These are phyloP conservation scores for Hymenoscyphus repandus DNA, from an alignment of 2,329 filamentous ascomycete species.

Conservation along the genomic window DNA sequence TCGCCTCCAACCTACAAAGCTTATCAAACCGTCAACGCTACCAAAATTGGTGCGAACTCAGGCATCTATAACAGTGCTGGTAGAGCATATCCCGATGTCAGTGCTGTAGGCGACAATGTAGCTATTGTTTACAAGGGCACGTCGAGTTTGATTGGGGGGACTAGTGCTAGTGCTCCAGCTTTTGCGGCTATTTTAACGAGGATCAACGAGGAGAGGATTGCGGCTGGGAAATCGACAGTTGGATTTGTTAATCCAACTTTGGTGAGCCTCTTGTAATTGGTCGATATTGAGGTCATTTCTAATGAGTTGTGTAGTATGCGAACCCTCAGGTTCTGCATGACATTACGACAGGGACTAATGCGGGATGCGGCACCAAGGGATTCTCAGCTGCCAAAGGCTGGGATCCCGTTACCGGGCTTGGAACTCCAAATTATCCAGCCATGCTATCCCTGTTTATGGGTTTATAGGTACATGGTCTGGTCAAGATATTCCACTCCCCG, in stretches of 20 bases:
- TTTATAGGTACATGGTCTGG: neutral
- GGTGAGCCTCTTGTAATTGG: conserved; percentile 2
- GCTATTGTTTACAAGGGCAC: conserved; percentile 20
- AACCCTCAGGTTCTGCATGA: conserved; percentile 22
- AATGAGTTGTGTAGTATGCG: conserved; percentile 13
- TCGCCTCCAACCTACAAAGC: conserved; percentile 22
- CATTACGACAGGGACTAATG: conserved; percentile 28
- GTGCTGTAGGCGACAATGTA: conserved; percentile 24
- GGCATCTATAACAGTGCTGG: conserved; percentile 24
- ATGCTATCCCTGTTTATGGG: conserved; percentile 21
- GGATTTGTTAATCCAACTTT: conserved; percentile 47
- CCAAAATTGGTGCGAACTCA: conserved; percentile 12
- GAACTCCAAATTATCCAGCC: conserved; percentile 22
- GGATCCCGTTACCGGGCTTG: conserved; percentile 32
- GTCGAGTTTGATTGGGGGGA: conserved; percentile 37
- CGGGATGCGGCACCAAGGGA: conserved; percentile 30
- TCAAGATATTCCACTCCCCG: too few species aligned
- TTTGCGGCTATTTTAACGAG: conserved; percentile 52
- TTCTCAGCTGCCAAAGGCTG: conserved; percentile 29
- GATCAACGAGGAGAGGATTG: conserved; percentile 55
- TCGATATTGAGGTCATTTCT: neutral
- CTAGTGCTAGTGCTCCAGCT: conserved; percentile 50
- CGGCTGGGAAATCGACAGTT: conserved; percentile 38
- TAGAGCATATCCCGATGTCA: conserved; percentile 28
- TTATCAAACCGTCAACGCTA: conserved; percentile 11